Conservation (phyloP, 2,329 filamentous ascomycete species). For the Xylariomycetidae sp. region DNA sequence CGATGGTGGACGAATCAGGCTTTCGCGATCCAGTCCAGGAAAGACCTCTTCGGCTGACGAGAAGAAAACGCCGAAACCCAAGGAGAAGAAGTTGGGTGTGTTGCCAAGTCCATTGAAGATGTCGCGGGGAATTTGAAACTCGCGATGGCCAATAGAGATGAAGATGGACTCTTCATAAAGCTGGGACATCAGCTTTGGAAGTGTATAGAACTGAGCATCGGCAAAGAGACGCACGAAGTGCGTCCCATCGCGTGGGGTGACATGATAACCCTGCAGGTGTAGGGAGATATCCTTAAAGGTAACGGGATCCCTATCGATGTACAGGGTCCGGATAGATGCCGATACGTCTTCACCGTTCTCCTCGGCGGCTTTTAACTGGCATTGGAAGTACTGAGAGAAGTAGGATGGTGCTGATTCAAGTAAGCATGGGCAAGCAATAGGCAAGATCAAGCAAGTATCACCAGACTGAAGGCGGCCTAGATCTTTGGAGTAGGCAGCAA, state of each 20-base stretch:
- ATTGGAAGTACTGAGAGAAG: conserved; percentile 89
- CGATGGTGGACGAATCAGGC: conserved; percentile 78
- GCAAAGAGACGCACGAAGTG: conserved; percentile 92
- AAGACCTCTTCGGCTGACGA: conserved; percentile 75
- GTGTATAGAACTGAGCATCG: conserved; percentile 89
- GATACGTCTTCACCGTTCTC: conserved; percentile 50
- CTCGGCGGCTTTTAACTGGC: conserved; percentile 66
- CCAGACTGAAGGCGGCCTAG: no score
- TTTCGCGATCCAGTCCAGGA: conserved; percentile 74
- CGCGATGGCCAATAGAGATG: conserved; percentile 79
- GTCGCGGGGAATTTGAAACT: conserved; percentile 88
- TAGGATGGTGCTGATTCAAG: conserved; percentile 73
- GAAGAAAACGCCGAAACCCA: conserved; percentile 88
- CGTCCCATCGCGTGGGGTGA: conserved; percentile 72
- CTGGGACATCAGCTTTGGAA: conserved; percentile 84
- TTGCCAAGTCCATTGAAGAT: conserved; percentile 82
- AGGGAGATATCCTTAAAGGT: conserved; percentile 88
- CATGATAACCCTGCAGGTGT: conserved; percentile 89
- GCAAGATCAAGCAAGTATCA: no score
- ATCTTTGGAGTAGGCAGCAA: no score
- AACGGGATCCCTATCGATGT: conserved; percentile 87
- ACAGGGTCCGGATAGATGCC: conserved; percentile 67
- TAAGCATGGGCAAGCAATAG: not conserved
- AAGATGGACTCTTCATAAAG: conserved; percentile 90
- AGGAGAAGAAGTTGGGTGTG: conserved; percentile 91